These are phyloP conservation scores for Terana coerulea DNA, from an alignment of 768 basidiomycete species.

Conservation along the genomic window DNA sequence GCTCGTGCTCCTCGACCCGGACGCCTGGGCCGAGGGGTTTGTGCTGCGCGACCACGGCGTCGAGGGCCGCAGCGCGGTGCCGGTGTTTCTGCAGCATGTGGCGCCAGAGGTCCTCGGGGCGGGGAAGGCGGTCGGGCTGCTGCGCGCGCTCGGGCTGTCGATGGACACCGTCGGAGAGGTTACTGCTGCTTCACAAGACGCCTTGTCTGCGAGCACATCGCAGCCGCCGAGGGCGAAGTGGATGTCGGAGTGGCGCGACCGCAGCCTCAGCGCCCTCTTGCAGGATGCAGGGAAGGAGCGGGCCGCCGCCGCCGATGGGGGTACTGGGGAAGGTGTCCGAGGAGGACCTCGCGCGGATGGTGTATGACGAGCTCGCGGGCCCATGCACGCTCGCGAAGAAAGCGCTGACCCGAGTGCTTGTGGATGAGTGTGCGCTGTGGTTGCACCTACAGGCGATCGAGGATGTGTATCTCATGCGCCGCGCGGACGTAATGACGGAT, in stretches of 20 bases:
- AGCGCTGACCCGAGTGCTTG: conserved; percentile 52
- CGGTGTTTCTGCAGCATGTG: conserved; percentile 59
- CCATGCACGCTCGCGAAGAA: conserved; percentile 50
- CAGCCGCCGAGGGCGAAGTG: neutral
- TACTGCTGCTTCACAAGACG: too few relatives aligned
- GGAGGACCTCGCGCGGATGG: conserved; percentile 55
- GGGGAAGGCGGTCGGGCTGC: conserved; percentile 75
- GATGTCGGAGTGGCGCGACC: conserved; percentile 10
- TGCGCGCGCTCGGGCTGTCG: conserved; percentile 50
- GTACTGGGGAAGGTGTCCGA: conserved; percentile 46
- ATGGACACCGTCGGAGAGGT: conserved; percentile 10
- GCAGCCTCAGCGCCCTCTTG: neutral
- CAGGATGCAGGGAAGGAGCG: neutral
- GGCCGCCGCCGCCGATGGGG: neutral
- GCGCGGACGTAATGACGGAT: conserved; percentile 73
- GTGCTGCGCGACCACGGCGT: conserved; percentile 42
- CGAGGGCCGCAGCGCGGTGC: conserved; percentile 29
- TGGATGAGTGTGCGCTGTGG: conserved; percentile 64
- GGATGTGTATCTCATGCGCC: conserved; percentile 69
- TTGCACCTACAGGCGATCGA: conserved; percentile 62
- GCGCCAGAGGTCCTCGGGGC: conserved; percentile 57
- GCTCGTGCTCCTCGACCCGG: conserved; percentile 52
- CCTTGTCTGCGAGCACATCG: neutral
- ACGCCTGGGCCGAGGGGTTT: conserved; percentile 80
- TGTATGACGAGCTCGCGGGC: conserved; percentile 62